Evolutionary conservation across 2,329 filamentous ascomycete genomes (phyloP).

Genomic region (Boeremia lycopersici): DNA sequence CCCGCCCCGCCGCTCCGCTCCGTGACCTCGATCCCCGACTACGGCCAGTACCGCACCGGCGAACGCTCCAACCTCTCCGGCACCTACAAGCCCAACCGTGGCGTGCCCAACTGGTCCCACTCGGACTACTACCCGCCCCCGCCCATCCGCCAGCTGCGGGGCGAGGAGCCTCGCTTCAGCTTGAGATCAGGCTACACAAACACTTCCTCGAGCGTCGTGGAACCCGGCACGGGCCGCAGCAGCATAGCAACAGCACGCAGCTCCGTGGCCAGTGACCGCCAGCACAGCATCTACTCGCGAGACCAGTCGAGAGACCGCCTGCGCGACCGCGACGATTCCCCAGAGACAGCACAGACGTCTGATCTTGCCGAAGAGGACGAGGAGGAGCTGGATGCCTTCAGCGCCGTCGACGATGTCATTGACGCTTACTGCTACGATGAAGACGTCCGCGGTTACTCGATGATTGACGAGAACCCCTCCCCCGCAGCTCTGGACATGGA

Average conservation of each 20-base stretch:
- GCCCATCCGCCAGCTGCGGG: constrained; percentile 34
- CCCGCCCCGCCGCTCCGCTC: constrained; percentile 37
- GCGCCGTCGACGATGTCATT: constrained; percentile 63
- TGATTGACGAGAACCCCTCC: constrained; percentile 20
- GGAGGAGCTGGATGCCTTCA: constrained; percentile 47
- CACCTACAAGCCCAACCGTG: constrained; percentile 45
- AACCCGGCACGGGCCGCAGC: constrained; percentile 75
- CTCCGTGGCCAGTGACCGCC: constrained; percentile 66
- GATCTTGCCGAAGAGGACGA: constrained; percentile 34
- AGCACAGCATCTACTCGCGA: constrained; percentile 53
- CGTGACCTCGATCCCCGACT: constrained; percentile 48
- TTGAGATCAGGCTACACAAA: constrained; percentile 66
- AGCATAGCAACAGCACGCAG: constrained; percentile 81
- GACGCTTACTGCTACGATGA: constrained; percentile 65
- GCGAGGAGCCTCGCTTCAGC: constrained; percentile 60
- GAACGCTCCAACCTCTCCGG: constrained; percentile 41
- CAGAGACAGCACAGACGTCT: constrained; percentile 34
- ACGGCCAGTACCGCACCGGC: constrained; percentile 36
- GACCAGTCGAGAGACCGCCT: constrained; percentile 34
- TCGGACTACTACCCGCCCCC: constrained; percentile 39
- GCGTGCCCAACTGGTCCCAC: constrained; percentile 45
- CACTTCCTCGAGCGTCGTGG: constrained; percentile 62
- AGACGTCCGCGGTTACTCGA: constrained; percentile 23
- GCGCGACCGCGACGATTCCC: constrained; percentile 37
- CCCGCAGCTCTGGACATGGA: constrained; percentile 27